Evolutionary conservation across 306 rosid genomes (phyloP), one percentile per base, ranked within the genome.

Genomic region (Glycine latifolia): DNA sequence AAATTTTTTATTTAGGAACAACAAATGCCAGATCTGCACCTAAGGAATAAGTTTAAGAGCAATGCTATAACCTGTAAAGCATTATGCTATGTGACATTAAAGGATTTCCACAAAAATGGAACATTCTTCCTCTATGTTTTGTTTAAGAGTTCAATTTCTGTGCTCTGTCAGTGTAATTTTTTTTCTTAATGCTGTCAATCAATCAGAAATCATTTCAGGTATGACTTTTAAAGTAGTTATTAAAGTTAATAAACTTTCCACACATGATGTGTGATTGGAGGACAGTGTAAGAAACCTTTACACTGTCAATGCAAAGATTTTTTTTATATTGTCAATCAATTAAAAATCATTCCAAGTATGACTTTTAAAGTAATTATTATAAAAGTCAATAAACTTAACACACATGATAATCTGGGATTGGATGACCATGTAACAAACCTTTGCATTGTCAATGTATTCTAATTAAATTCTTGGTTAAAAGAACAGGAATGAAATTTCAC

Each of bases 61-160:
- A 81, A 74, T 54, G 60, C 59, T 54, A 44, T 54, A 35, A 81
- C 54, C 35, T 8, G 54, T 13, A 50, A 72, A 80, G 61, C 17
- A 72, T 43, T 7, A 15, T 55, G 75, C 13, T 16, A 13, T 41
- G 53, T 5, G 7, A 20, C 81, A 68, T 9, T 52, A 75, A 54
- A 55, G 52, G 72, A 56, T 33, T 67, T 31, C 10, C 58, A 56
- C 75, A 58, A 67, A 44, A 66, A 26, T 73, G 7, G 7, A 79
- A 44, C 60, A 43, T 12, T 67, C 71, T 65, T 70, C 43, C 52
- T 8, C 35, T 60, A 48, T 79, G 49, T 60, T 49, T 46, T 16
- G 33, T 56, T 56, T 1, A 50, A 3, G 15, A 52, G 56, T 52
- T 52, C 4, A 52, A 13, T 52, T 52, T 12, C 13, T 3, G 3